Base-by-base conservation (phyloP, 2,329 filamentous ascomycete species). In the Ophiosphaerella korrae region DNA sequence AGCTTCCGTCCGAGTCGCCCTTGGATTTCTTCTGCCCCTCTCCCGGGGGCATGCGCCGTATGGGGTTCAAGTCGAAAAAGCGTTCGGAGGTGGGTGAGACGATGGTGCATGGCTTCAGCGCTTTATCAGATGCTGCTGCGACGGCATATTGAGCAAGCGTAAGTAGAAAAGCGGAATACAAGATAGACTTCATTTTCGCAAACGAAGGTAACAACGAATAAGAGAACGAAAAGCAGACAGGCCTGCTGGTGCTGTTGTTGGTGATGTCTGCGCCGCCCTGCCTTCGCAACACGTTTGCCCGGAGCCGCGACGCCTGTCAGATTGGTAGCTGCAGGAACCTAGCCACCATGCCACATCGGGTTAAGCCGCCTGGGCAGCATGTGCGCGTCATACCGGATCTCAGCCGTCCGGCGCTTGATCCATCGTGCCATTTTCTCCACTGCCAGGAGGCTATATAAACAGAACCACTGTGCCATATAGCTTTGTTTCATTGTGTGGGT, bases 41-140 rank as follows among this genome's bases (percentile, higher is more conserved):
- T 8, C 68, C 68, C 11, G 82, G 80, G 31, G 79, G 78, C 33
- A 74, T 74, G 45, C 85, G 71, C 26, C 79, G 79, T 57, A 88
- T 78, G 7, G 80, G 75, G 58, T 79, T 85, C 24, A 88, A 76
- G 64, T 88, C 84, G 73, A 85, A 87, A 75, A 84, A 87, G 47
- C 82, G 76, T 49, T 84, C 83, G 11, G 79, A 82, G n/a, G 77
- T 80, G 3, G 84, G 81, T 21, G 84, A 86, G 55, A 81, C 79
- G 49, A 84, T 81, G n/a, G 84, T 85, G 68, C 85, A 88, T 55
- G 84, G 81, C 47, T 80, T 78, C 38, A 75, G 68, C n/a, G 74
- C 63, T 53, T 80, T 76, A 59, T 67, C 78, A 70, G 18, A 21
- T 21, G 60, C 75, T 64, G 53, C 61, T 21, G 74, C 68, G 33